Conservation (phyloP, 768 basidiomycete species). For the Tephrocybe sp. region DNA sequence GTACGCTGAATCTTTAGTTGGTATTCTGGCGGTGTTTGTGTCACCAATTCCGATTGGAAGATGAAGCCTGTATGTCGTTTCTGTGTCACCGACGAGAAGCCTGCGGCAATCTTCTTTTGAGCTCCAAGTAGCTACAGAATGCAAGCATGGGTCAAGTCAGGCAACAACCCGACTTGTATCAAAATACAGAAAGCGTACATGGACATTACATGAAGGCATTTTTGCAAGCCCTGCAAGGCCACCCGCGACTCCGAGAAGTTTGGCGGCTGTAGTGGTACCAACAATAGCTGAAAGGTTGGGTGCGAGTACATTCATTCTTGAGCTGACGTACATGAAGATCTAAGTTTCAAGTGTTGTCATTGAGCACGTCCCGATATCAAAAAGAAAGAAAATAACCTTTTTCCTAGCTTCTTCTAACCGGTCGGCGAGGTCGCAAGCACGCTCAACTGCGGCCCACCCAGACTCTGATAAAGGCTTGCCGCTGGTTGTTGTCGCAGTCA, state of each 20-base stretch:
- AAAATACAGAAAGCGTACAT: conserved; percentile 50
- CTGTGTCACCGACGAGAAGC: conserved; percentile 86
- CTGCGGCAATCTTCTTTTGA: conserved; percentile 87
- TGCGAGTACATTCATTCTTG: conserved; percentile 96
- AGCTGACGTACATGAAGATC: conserved; percentile 99
- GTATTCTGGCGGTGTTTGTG: conserved; percentile 84
- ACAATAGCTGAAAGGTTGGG: conserved; percentile 98
- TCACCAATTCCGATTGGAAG: conserved; percentile 88
- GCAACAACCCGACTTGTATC: background rate
- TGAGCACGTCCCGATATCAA: background rate
- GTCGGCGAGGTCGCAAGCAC: conserved; percentile 87
- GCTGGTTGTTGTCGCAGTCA: conserved; percentile 89
- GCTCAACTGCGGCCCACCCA: conserved; percentile 79
- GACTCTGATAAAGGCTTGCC: conserved; percentile 68
- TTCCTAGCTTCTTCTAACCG: conserved; percentile 86
- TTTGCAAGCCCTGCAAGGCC: conserved; percentile 87
- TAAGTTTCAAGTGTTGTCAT: conserved; percentile 28
- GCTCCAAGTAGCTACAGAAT: conserved; percentile 80
- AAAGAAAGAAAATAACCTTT: conserved; percentile 46
- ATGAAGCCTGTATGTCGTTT: conserved; percentile 95
- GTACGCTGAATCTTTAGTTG: conserved; percentile 91
- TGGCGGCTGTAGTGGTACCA: conserved; percentile 97
- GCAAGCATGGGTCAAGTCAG: background rate
- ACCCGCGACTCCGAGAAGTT: conserved; percentile 95
- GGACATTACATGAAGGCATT: conserved; percentile 94